Evolutionary conservation across 2,329 filamentous ascomycete species (phyloP).

Genomic region (Colletotrichum shisoi): DNA sequence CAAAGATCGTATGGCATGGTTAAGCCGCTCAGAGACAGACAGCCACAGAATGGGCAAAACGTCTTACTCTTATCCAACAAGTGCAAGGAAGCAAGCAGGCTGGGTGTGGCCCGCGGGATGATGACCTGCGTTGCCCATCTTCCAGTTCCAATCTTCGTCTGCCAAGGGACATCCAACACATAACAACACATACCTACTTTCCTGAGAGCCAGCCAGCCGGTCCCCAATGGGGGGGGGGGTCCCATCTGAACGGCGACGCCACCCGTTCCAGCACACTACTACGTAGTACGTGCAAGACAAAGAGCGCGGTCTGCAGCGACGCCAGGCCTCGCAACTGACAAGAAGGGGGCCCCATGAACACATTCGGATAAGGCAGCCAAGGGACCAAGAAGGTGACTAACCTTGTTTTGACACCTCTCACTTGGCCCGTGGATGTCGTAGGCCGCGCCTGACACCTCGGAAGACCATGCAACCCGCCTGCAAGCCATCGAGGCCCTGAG

Average conservation of each 20-base stretch:
- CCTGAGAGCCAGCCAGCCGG: not conserved
- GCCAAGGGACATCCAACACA: slow-evolving; percentile 29
- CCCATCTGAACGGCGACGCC: slow-evolving; percentile 9
- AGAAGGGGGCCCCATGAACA: not conserved
- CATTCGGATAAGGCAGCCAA: slow-evolving; percentile 13
- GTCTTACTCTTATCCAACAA: slow-evolving; percentile 18
- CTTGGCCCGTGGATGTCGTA: slow-evolving; percentile 2
- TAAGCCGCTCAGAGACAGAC: not conserved
- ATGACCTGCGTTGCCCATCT: slow-evolving; percentile 10
- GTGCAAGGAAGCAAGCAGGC: slow-evolving; percentile 27
- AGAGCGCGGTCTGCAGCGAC: not conserved
- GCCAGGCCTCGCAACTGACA: not conserved
- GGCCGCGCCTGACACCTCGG: slow-evolving; percentile 36
- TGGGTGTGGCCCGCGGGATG: slow-evolving; percentile 4
- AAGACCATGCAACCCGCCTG: slow-evolving; percentile 20
- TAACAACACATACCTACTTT: not conserved
- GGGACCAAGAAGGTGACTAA: slow-evolving; percentile 37
- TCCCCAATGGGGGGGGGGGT: too few relatives aligned
- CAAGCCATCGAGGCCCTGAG: slow-evolving; percentile 12
- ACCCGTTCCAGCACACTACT: slow-evolving; percentile 8
- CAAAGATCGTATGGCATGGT: not conserved
- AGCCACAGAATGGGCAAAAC: slow-evolving; percentile 25
- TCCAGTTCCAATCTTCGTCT: not conserved
- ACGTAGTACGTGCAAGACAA: too few relatives aligned
- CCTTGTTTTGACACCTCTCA: slow-evolving; percentile 33